phyloP scores from a whole-genome alignment of 2,329 filamentous ascomycete species.

The Fusarium bactridioides region DNA sequence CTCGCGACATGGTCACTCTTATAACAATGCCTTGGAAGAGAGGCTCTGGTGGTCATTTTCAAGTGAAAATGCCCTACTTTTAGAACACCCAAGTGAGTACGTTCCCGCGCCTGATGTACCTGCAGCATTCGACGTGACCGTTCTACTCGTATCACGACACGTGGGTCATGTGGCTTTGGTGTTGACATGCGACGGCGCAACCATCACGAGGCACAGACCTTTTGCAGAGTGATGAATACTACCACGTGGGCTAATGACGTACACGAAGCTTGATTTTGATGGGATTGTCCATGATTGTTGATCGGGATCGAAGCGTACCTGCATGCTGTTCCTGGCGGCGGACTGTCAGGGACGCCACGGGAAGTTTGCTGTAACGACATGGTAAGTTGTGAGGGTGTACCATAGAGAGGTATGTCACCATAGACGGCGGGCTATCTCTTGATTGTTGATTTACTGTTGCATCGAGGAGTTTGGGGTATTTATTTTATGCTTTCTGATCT shows the following conservation, averaged over 20 bases:
- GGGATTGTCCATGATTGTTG: slow-evolving; percentile 14
- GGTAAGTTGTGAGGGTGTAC: not conserved
- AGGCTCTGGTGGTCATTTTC: slow-evolving; percentile 35
- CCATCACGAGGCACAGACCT: slow-evolving; percentile 31
- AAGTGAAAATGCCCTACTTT: slow-evolving; percentile 34
- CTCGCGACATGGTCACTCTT: slow-evolving; percentile 31
- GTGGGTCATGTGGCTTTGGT: slow-evolving; percentile 39
- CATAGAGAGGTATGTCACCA: not conserved
- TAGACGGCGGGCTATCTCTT: not conserved
- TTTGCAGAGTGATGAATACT: not conserved
- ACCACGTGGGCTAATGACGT: slow-evolving; percentile 38
- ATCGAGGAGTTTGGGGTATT: not conserved
- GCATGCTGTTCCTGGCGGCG: slow-evolving; percentile 30
- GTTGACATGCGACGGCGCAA: slow-evolving; percentile 35
- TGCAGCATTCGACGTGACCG: slow-evolving; percentile 35
- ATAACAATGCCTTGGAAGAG: slow-evolving; percentile 6
- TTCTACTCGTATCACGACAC: slow-evolving; percentile 34
- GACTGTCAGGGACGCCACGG: slow-evolving; percentile 25
- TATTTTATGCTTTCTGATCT: not conserved
- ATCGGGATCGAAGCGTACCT: slow-evolving; percentile 22
- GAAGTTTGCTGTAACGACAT: slow-evolving; percentile 21
- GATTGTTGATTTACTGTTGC: too few relatives aligned
- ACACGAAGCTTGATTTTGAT: not conserved
- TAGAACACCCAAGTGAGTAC: slow-evolving; percentile 32
- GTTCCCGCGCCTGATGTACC: slow-evolving; percentile 38